These are phyloP conservation scores for Fusarium nygamai DNA, from an alignment of 2,329 filamentous ascomycete species.

Conservation along the genomic window DNA sequence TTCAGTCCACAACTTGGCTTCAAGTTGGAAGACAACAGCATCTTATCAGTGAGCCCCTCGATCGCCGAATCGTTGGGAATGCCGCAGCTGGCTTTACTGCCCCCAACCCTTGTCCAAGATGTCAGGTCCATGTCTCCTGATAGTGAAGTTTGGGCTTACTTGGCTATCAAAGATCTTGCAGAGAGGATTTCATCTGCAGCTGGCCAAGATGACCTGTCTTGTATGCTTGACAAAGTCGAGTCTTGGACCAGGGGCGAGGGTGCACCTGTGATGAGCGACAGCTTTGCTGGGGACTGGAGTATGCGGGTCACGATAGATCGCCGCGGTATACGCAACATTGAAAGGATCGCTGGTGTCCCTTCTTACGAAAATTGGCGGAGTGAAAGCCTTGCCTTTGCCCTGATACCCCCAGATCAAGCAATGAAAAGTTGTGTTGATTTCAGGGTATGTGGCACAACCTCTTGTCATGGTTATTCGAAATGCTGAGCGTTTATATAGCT, in stretches of 20 bases:
- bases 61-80: neutral
- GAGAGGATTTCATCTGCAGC: neutral
- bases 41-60: neutral
- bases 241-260: neutral
- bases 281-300: neutral
- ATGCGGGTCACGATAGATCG: neutral
- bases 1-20: neutral
- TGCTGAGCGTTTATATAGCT: neutral
- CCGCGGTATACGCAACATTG: neutral
- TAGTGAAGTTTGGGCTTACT: neutral
- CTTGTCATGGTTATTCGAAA: neutral
- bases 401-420: neutral
- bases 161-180: neutral
- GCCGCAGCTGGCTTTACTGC: neutral
- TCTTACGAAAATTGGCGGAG: neutral
- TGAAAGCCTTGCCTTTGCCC: neutral
- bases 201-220: neutral
- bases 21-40: neutral
- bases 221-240: neutral
- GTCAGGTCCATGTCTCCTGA: neutral
- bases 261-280: neutral
- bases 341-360: neutral
- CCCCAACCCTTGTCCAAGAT: neutral
- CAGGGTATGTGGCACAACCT: neutral
- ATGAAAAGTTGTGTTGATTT: neutral